Evolutionary conservation across 1,284 basidiomycete genomes (phyloP).

Genomic region (Tetrapyrgos nigripes): DNA sequence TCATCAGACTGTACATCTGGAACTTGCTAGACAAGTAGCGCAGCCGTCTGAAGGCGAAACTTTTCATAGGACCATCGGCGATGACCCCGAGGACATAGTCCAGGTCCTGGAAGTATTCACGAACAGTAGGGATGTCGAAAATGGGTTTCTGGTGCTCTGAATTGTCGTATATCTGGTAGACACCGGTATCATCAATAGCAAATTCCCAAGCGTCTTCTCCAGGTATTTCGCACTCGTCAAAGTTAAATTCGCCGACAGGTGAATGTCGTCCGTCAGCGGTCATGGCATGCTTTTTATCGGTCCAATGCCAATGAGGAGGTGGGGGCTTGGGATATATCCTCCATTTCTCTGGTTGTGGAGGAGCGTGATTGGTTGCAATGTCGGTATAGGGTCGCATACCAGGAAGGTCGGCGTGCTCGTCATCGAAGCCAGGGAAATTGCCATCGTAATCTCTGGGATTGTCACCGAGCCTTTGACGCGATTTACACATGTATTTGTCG

Average conservation of each 20-base stretch:
- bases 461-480: constrained; percentile 89
- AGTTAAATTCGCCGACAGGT: constrained; percentile 66
- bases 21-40: constrained; percentile 97
- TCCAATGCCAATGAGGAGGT: constrained; percentile 93
- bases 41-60: constrained; percentile 92
- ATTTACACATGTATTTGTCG: constrained; percentile 90
- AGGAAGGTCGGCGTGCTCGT: constrained; percentile 66
- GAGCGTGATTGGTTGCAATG: constrained; percentile 34
- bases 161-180: constrained; percentile 81
- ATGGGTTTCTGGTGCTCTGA: constrained; percentile 56
- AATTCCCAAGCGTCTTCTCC: constrained; percentile 67
- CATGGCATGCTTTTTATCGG: constrained; percentile 56
- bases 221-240: constrained; percentile 77
- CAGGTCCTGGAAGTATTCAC: constrained; percentile 97
- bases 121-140: constrained; percentile 85
- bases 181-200: constrained; percentile 83
- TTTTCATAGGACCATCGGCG: constrained; percentile 94
- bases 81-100: constrained; percentile 90
- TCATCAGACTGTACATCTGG: constrained; percentile 91
- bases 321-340: constrained; percentile 90
- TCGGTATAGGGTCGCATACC: constrained; percentile 70
- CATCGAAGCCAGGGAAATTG: constrained; percentile 65
- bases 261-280: constrained; percentile 45
- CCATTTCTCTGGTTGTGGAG: constrained; percentile 64
- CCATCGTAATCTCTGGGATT: constrained; percentile 91